Conservation (phyloP, 768 basidiomycete genomes). For the Neoboletus magnificus region DNA sequence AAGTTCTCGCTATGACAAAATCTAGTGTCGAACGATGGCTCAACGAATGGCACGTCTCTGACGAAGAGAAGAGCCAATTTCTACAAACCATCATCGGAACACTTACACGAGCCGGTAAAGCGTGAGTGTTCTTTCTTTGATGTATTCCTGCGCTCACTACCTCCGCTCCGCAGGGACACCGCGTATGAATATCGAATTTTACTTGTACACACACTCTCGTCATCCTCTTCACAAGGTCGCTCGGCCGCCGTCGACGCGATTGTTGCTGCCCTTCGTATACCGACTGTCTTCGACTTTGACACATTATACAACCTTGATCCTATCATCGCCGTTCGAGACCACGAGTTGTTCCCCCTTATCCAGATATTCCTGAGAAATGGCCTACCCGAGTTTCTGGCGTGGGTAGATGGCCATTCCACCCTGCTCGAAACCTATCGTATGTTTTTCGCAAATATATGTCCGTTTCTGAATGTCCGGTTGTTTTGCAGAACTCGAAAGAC, state of each 20-base stretch:
- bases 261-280: conserved; percentile 60
- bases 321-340: conserved; percentile 59
- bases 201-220: conserved; percentile 58
- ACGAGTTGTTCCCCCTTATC: conserved; percentile 72
- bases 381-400: conserved; percentile 57
- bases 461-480: not conserved
- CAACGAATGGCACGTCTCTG: conserved; percentile 66
- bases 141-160: not conserved
- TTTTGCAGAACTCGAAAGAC: conserved; percentile 49
- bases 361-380: conserved; percentile 70
- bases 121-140: conserved; percentile 43
- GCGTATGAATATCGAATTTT: conserved; percentile 65
- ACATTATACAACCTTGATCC: conserved; percentile 73
- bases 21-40: conserved; percentile 73
- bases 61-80: conserved; percentile 62
- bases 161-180: conserved; percentile 38
- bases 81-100: conserved; percentile 60
- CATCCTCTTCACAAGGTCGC: conserved; percentile 49
- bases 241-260: conserved; percentile 59
- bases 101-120: conserved; percentile 52
- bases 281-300: conserved; percentile 77
- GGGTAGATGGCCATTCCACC: conserved; percentile 50
- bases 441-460: conserved; percentile 12
- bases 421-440: conserved; percentile 57
- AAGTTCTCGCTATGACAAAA: conserved; percentile 56